Evolutionary conservation across 179 eudicot genomes (phyloP).

Genomic region (Silene vulgaris): DNA sequence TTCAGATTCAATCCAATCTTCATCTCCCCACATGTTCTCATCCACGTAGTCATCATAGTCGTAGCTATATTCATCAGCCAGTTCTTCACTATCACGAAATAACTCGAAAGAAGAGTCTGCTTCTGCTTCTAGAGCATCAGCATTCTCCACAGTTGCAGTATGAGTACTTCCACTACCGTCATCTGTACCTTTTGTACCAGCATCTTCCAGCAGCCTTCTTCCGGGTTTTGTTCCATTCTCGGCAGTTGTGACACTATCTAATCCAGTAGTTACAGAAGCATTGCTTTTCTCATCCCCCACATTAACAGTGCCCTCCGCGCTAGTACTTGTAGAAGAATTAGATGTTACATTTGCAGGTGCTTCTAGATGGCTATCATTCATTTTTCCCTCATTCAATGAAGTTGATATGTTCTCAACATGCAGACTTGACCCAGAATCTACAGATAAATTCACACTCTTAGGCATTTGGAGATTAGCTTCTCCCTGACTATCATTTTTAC

Average conservation of each 20-base stretch:
- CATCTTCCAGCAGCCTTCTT: conserved; percentile 71
- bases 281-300: conserved; percentile 39
- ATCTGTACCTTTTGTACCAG: conserved; percentile 30
- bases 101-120: conserved; percentile 94
- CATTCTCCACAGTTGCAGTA: conserved; percentile 77
- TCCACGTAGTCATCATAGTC: conserved; percentile 97
- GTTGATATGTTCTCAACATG: conserved; percentile 21
- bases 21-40: conserved; percentile 92
- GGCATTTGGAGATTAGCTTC: conserved; percentile 25
- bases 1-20: conserved; percentile 77
- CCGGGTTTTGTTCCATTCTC: conserved; percentile 44
- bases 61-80: conserved; percentile 92
- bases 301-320: conserved; percentile 32
- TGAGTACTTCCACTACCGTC: conserved; percentile 38
- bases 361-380: conserved; percentile 28
- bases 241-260: conserved; percentile 26
- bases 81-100: conserved; percentile 74
- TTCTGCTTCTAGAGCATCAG: conserved; percentile 67
- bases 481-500: conserved; percentile 31
- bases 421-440: conserved; percentile 23
- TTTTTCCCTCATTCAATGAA: conserved; percentile 20
- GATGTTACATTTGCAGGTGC: conserved; percentile 35
- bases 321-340: conserved; percentile 39
- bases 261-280: conserved; percentile 35
- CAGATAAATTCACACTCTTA: conserved; percentile 16